Evolutionary conservation across 768 basidiomycete genomes (phyloP).

Genomic region (Inosperma sp.): DNA sequence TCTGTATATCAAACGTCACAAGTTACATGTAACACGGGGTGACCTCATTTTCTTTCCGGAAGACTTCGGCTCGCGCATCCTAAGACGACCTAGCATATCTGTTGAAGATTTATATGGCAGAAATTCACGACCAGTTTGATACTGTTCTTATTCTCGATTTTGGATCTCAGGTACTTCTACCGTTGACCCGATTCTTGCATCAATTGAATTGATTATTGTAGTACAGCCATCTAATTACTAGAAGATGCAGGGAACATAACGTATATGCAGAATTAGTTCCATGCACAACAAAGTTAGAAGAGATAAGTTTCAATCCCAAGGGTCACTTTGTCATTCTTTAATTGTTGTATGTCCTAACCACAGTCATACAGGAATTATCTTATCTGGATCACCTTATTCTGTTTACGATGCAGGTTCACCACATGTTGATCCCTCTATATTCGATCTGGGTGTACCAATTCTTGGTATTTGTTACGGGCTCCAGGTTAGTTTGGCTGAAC

Average conservation of each 20-base stretch:
- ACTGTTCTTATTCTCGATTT: conserved; percentile 96
- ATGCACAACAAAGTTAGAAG: conserved; percentile 85
- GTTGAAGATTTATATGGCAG: conserved; percentile 49
- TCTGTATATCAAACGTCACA: too few species aligned
- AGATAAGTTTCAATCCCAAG: conserved; percentile 91
- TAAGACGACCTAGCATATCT: neutral
- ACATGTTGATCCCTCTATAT: conserved; percentile 90
- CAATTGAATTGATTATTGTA: conserved; percentile 28
- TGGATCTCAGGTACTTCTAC: conserved; percentile 76
- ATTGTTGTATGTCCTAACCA: neutral
- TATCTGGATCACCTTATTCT: conserved; percentile 97
- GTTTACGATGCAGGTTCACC: conserved; percentile 93
- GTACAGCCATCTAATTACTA: conserved; percentile 97
- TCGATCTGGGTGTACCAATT: conserved; percentile 82
- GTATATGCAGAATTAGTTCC: conserved; percentile 98
- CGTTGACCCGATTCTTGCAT: neutral
- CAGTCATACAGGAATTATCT: conserved; percentile 66
- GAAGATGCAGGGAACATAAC: conserved; percentile 95
- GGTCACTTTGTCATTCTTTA: conserved; percentile 47
- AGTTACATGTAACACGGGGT: too few species aligned
- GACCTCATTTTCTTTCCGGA: too few species aligned
- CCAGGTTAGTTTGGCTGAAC: conserved; percentile 50
- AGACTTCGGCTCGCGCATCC: neutral
- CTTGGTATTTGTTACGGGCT: conserved; percentile 97
- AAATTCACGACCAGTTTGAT: conserved; percentile 94